Evolutionary conservation across 129 eudicot genomes (phyloP), one percentile per base, ranked within the genome.

Genomic region (Dittrichia graveolens): DNA sequence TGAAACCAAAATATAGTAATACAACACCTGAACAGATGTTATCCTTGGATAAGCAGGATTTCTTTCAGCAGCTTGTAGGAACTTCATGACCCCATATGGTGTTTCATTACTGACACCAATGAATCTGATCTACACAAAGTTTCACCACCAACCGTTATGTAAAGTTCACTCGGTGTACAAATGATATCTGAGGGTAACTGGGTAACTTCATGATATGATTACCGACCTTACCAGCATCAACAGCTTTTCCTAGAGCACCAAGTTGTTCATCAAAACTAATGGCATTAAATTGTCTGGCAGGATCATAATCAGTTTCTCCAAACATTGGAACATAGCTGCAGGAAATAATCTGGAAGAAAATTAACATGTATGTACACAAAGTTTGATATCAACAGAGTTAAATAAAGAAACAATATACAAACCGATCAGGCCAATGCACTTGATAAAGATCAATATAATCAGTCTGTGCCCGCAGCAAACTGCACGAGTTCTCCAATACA

Each of bases 381-480:
- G 5, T 34, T 52, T 63, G 34, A 12, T n/a, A 48, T 37, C 4
- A 8, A 62, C 12, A 45, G 4, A 52, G 35, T 38, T 46, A 41
- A 71, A 13, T 13, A 8, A 49, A 52, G 71, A 75, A 45, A 15
- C 45, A 74, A 61, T 71, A 39, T 69, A 87, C 96, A 68, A 72
- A 93, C 98, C 98, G 96, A 75, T 94, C 98, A 75, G 98, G 98
- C 98, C 98, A 94, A 75, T 94, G 98, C 76, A 94, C 54, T 78
- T 94, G 98, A 78, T 90, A 94, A 71, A 94, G 83, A 82, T 94
- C 98, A 72, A 94, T 85, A 77, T 90, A 87, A 67, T 94, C 96
- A 5, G 89, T 90, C 75, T 71, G 82, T 43, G 84, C 70, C 65
- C 96, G 86, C 81, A 81, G 52, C 83, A 94, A 84, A 72, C 98